A percentile compares a stretch with the other conserved stretches of the same genome.
Evolutionary conservation across 2,329 filamentous ascomycete genomes (phyloP).

Genomic region (Hypoxylon sp.): DNA sequence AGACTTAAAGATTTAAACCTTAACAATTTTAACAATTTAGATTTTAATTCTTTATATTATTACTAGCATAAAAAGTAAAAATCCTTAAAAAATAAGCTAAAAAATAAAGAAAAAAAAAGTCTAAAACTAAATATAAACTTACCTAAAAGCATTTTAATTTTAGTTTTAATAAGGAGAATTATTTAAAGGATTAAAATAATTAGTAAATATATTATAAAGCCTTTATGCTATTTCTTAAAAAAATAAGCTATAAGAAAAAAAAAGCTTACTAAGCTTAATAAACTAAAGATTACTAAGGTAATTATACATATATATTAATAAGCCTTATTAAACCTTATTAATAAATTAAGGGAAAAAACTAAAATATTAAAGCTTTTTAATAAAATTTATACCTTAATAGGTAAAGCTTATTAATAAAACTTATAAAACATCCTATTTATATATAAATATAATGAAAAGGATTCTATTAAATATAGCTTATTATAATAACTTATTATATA

Average conservation of each 20-base stretch:
- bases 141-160: not conserved
- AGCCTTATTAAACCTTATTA: not conserved
- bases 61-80: too few species aligned
- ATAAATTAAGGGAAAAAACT: not conserved
- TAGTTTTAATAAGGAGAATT: not conserved
- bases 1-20: too few species aligned
- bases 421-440: not conserved
- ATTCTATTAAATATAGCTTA: too few species aligned
- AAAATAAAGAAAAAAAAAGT: too few species aligned
- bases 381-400: not conserved
- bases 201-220: too few species aligned
- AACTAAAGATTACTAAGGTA: not conserved
- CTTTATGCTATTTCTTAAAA: too few species aligned
- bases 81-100: too few species aligned
- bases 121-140: not conserved
- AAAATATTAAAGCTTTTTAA: not conserved
- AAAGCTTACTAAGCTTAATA: not conserved
- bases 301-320: not conserved
- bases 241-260: not conserved
- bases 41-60: too few species aligned
- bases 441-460: too few species aligned
- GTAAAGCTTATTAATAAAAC: slow-evolving; percentile 1
- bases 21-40: too few species aligned
- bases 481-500: not conserved
- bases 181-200: not conserved